Conservation (phyloP, 441 rosid species). For the Gossypium schwendimanii region DNA sequence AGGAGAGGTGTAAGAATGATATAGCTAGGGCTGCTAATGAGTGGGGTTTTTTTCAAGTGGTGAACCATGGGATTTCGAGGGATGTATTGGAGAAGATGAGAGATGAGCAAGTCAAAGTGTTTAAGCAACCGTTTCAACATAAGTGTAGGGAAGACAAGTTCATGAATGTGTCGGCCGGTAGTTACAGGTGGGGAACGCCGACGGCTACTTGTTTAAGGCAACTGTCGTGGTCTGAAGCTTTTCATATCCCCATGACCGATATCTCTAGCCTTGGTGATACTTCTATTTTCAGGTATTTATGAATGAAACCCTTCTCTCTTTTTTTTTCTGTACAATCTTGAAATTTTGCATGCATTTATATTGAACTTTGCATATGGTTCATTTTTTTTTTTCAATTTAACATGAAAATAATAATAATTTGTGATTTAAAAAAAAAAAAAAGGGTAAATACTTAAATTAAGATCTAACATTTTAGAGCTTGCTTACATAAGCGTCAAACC, state of each 20-base stretch:
- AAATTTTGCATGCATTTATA: neutral
- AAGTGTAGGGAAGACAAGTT: conserved; percentile 44
- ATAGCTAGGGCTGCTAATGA: conserved; percentile 72
- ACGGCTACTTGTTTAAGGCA: conserved; percentile 62
- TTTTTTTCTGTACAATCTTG: neutral
- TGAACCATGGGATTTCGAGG: conserved; percentile 72
- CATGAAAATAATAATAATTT: too few species aligned
- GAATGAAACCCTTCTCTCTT: neutral
- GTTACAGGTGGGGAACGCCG: conserved; percentile 93
- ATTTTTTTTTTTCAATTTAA: neutral
- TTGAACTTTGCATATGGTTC: conserved; percentile 11
- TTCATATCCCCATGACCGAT: conserved; percentile 74
- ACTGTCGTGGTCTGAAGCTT: conserved; percentile 89
- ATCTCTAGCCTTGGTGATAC: conserved; percentile 30
- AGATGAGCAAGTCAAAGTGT: conserved; percentile 55
- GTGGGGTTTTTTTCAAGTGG: conserved; percentile 91
- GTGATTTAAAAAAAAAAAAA: too few species aligned
- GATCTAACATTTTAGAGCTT: too few species aligned
- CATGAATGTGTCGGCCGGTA: conserved; percentile 52
- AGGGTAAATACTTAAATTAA: too few species aligned
- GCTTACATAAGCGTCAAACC: too few species aligned
- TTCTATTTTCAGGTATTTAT: conserved; percentile 48
- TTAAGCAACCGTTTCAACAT: conserved; percentile 56
- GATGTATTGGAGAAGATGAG: conserved; percentile 65
- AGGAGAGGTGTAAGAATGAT: conserved; percentile 46